These are phyloP conservation scores for Hymenoscyphus repandus DNA, from an alignment of 2,329 filamentous ascomycete species.

Conservation along the genomic window DNA sequence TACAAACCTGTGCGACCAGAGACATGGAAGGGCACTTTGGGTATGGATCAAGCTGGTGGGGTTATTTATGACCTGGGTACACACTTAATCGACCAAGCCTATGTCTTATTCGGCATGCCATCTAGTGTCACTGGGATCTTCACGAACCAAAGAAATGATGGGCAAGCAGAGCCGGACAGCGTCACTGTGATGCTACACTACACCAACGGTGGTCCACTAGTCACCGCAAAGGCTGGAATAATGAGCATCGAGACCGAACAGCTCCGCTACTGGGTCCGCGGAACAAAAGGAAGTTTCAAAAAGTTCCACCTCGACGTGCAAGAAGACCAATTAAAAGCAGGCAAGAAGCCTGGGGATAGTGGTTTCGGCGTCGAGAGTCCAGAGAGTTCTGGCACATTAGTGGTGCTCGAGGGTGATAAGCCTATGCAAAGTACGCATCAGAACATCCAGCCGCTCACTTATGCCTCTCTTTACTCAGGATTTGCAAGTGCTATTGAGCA, in stretches of 20 bases:
- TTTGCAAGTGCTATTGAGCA: conserved; percentile 45
- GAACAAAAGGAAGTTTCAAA: conserved; percentile 68
- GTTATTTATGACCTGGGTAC: conserved; percentile 70
- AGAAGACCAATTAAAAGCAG: conserved; percentile 66
- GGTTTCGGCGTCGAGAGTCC: conserved; percentile 61
- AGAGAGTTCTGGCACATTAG: conserved; percentile 53
- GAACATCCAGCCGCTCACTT: conserved; percentile 61
- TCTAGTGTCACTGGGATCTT: conserved; percentile 62
- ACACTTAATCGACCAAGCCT: conserved; percentile 72
- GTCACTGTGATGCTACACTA: conserved; percentile 65
- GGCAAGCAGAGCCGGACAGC: conserved; percentile 46
- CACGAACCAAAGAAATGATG: conserved; percentile 57
- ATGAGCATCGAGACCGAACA: conserved; percentile 65
- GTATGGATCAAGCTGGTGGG: conserved; percentile 57
- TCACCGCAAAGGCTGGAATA: conserved; percentile 63
- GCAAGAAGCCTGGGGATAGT: conserved; percentile 54
- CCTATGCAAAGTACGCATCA: conserved; percentile 46
- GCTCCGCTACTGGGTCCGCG: conserved; percentile 71
- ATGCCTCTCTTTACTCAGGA: conserved; percentile 59
- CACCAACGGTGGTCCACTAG: conserved; percentile 49
- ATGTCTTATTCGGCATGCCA: conserved; percentile 65
- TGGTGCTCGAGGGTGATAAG: conserved; percentile 46
- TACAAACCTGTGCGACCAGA: conserved; percentile 55
- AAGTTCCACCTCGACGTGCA: conserved; percentile 69
- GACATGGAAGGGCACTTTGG: conserved; percentile 62